phyloP scores from a whole-genome alignment of 208 protist species.

The Acanthamoeba royreba region DNA sequence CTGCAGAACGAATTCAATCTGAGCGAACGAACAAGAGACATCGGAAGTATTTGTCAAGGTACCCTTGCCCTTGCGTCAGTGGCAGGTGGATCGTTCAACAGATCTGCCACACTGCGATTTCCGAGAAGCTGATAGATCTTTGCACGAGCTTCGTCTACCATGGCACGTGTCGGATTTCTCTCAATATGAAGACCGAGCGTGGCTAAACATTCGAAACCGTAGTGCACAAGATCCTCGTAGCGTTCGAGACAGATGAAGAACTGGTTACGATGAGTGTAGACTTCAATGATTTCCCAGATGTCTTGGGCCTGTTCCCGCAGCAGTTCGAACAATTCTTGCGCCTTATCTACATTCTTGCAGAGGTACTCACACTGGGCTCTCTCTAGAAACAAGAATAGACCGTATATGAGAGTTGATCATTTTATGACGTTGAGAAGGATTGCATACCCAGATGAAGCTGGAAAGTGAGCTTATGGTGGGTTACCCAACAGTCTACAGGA shows the following conservation, averaged over 20 bases:
- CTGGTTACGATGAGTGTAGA: too few relatives aligned
- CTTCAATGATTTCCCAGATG: too few relatives aligned
- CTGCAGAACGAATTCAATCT: too few relatives aligned
- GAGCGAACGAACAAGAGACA: too few relatives aligned
- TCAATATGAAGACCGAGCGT: not conserved
- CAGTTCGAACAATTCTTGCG: too few relatives aligned
- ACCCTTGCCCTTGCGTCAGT: not conserved
- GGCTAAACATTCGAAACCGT: not conserved
- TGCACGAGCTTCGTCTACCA: not conserved
- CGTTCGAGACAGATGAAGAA: too few relatives aligned
- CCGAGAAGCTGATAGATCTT: not conserved
- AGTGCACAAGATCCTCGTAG: not conserved
- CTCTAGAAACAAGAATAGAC: too few relatives aligned
- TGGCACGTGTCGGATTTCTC: not conserved
- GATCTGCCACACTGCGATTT: not conserved
- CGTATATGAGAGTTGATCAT: not conserved
- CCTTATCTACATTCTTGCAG: not conserved
- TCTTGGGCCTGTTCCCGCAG: too few relatives aligned
- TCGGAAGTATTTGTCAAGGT: too few relatives aligned
- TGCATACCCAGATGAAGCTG: conserved; percentile 26
- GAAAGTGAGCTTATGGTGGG: conserved; percentile 24
- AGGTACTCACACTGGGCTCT: conserved; percentile 28
- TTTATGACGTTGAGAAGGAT: too few relatives aligned
- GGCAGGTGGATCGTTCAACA: not conserved
- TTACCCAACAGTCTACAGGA: not conserved